Base-by-base conservation (phyloP, 306 rosid species). In the Rosa rugosa region DNA sequence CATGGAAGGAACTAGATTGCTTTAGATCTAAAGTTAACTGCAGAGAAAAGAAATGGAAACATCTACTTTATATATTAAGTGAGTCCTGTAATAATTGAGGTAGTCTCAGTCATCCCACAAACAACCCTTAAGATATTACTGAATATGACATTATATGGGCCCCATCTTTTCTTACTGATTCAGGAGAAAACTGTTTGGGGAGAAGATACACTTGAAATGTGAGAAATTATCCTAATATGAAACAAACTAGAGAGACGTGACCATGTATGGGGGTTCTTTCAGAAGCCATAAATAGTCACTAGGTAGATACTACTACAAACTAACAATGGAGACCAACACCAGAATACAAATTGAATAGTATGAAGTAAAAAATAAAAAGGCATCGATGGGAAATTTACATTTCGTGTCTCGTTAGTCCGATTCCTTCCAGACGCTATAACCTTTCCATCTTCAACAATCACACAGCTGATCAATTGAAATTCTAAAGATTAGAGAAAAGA, bases 351-450 rank as follows among this genome's bases (percentile, higher is more conserved):
- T 50, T 10, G 11, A 6, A 71, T 16, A 72, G 17, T 12, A 49
- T 6, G 38, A 63, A 45, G 47, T 8, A 18, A 13, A 45, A 82
- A 23, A 76, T 2, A 53, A 56, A 71, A 54, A 47, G 75, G 74
- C 27, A 40, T n/a, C 22, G 56, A 69, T 42, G 69, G 68, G 66
- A 54, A 77, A 56, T 82, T 84, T 87, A 93, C 99, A 78, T 95
- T 90, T 77, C 94, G 90, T 16, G 98, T 86, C 92, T 93, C 94
- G 3, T 79, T 93, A 45, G 99, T 90, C 74, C 86, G 88, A 72
- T 95, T 95, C 83, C 99, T 91, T 83, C 99, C 99, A 0, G 86
- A 84, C 75, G 99, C 85, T 73, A 95, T 79, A 77, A 87, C 92
- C 77, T 86, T 88, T 45, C 88, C 96, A 77, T 89, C 92, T 75